A percentile compares a stretch with the other conserved stretches of the same genome.
Conservation (phyloP, 805 yeast species). For the Lipomyces starkeyi region DNA sequence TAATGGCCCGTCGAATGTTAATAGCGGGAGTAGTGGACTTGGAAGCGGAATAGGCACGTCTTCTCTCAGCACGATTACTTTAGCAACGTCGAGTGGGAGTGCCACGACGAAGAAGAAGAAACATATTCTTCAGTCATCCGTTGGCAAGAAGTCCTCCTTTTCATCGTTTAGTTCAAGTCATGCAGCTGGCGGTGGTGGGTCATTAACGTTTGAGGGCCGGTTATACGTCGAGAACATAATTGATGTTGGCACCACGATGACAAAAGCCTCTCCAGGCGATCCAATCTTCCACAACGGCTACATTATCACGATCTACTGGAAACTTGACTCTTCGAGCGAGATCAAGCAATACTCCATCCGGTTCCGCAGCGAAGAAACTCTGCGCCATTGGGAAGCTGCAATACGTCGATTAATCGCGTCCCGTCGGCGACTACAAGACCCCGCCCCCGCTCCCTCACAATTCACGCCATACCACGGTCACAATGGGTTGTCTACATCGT, state of each 20-base stretch:
- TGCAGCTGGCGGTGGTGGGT: constrained; percentile 15
- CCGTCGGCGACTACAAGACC: constrained; percentile 13
- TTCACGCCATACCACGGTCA: constrained; percentile 22
- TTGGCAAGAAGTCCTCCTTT: constrained; percentile 46
- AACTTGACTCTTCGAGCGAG: constrained; percentile 57
- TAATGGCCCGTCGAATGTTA: background rate
- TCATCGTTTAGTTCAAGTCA: constrained; percentile 21
- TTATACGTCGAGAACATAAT: constrained; percentile 75
- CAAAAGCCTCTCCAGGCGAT: constrained; percentile 38
- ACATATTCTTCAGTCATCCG: constrained; percentile 56
- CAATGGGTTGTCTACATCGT: constrained; percentile 10
- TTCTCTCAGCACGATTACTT: background rate
- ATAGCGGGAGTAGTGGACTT: background rate
- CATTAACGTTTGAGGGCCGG: constrained; percentile 74
- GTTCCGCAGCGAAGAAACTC: constrained; percentile 80
- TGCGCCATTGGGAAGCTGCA: constrained; percentile 75
- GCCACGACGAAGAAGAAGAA: constrained; percentile 52
- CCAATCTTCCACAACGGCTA: constrained; percentile 30
- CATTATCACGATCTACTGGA: constrained; percentile 34
- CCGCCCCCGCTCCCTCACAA: background rate
- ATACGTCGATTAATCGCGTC: constrained; percentile 41
- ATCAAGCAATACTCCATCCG: constrained; percentile 83
- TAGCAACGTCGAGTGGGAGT: background rate
- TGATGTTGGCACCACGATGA: constrained; percentile 47
- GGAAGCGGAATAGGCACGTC: constrained; percentile 7